Evolutionary conservation across 2,329 filamentous ascomycete species (phyloP), one percentile per base, ranked within the genome.

Genomic region (Colletotrichum tropicale): DNA sequence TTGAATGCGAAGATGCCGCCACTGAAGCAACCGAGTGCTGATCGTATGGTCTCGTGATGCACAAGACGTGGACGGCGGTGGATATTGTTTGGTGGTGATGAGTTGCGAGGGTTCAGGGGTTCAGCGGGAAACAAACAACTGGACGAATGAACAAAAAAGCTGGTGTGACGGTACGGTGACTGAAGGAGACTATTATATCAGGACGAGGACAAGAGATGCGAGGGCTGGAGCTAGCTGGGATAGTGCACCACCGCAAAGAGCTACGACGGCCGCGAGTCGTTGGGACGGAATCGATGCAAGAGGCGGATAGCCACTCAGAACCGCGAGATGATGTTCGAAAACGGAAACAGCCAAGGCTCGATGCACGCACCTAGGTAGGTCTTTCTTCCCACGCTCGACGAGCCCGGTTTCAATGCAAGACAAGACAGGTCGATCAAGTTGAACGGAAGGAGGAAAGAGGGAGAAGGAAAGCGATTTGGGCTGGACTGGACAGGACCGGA

Each of bases 371-470:
- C 58, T 70, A 32, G 30, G 58, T 26, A 32, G 30, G 58, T 58
- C 70, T 75, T 75, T 69, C 70, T 73, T 52, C 52, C 52, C 66
- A 21, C 26, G 48, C 70, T 73, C 24, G 58, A 75, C 64, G 73
- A 68, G 70, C 70, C 70, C 73, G 43, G 73, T 73, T 73, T 68
- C 64, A 73, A 68, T 58, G 64, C 70, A 34, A 73, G 70, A 75
- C 70, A 34, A 73, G 70, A 75, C 64, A 68, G 56, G 74, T 65
- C 70, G 74, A 73, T 75, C 70, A 60, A 34, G 55, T 48, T 18
- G 74, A 69, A 75, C 74, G 74, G 74, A 75, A 73, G 28, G 74
- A 61, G 74, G 28, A 68, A 75, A 69, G 74, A 75, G n/a, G 69
- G 32, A 69, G 70, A 65, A 73, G 65, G 34, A 69, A 69, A 74